Conservation (phyloP, 1,284 basidiomycete species). For the Gastroboletus turbinatus region DNA sequence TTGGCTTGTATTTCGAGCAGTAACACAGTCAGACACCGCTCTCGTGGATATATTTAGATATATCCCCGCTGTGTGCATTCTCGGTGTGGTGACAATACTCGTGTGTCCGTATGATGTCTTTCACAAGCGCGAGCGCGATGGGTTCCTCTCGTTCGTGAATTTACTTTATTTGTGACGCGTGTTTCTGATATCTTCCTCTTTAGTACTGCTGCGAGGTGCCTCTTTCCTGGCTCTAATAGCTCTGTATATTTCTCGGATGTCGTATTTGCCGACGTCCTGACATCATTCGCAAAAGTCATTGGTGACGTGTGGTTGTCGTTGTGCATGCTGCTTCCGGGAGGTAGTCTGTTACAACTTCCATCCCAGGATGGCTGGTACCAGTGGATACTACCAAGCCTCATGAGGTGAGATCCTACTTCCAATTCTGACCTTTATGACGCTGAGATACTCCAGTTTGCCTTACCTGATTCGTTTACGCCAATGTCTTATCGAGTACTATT, state of each 20-base stretch:
- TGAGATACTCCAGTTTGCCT: constrained; percentile 62
- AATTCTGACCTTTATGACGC: constrained; percentile 5
- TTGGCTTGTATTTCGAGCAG: constrained; percentile 66
- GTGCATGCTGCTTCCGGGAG: constrained; percentile 77
- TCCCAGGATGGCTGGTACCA: constrained; percentile 59
- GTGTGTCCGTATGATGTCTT: constrained; percentile 67
- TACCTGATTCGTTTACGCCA: constrained; percentile 92
- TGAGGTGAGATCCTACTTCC: constrained; percentile 61
- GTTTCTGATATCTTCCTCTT: constrained; percentile 2
- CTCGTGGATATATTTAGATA: constrained; percentile 75
- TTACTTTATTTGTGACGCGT: neutral
- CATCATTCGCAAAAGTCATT: constrained; percentile 94
- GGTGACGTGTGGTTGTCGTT: constrained; percentile 92
- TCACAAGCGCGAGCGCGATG: constrained; percentile 69
- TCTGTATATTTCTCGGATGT: constrained; percentile 89
- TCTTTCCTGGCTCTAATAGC: constrained; percentile 60
- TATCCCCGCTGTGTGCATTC: constrained; percentile 66
- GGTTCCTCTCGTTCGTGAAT: constrained; percentile 67
- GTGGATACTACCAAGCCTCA: constrained; percentile 80
- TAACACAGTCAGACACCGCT: constrained; percentile 54
- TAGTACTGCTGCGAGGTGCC: constrained; percentile 50
- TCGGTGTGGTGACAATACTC: constrained; percentile 58
- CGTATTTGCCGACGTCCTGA: constrained; percentile 93
- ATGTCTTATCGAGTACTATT: constrained; percentile 85
- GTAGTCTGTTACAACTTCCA: constrained; percentile 68